A percentile compares a stretch with the other conserved stretches of the same genome.
Evolutionary conservation across 768 basidiomycete genomes (phyloP).

Genomic region (Rhizopogon vinicolor): DNA sequence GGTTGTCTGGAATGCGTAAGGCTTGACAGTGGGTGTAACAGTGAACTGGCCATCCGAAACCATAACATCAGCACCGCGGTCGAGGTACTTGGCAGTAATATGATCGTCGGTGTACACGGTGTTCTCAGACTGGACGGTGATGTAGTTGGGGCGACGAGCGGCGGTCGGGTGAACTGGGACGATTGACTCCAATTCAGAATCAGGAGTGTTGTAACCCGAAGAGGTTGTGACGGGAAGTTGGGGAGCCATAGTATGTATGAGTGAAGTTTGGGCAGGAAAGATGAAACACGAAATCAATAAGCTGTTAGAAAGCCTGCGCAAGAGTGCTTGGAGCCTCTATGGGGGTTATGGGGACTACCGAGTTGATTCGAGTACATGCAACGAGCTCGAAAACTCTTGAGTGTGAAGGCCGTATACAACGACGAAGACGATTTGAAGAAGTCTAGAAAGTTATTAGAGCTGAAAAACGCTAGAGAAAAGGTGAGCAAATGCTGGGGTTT

Average conservation of each 20-base stretch:
- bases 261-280: slow-evolving; percentile 21
- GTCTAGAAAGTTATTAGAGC: neutral
- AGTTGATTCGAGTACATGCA: slow-evolving; percentile 98
- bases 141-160: slow-evolving; percentile 66
- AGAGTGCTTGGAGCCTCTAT: slow-evolving; percentile 86
- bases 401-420: slow-evolving; percentile 11
- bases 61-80: slow-evolving; percentile 72
- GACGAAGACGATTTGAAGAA: neutral
- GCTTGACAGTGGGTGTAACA: slow-evolving; percentile 73
- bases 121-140: slow-evolving; percentile 80
- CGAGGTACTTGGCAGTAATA: slow-evolving; percentile 78
- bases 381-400: slow-evolving; percentile 34
- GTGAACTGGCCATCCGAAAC: slow-evolving; percentile 71
- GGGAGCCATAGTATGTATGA: slow-evolving; percentile 43
- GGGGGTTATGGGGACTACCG: slow-evolving; percentile 81
- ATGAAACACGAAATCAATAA: slow-evolving; percentile 29
- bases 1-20: slow-evolving; percentile 89
- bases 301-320: slow-evolving; percentile 59
- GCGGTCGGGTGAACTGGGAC: slow-evolving; percentile 85
- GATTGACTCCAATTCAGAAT: slow-evolving; percentile 63
- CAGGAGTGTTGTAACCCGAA: slow-evolving; percentile 72
- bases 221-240: slow-evolving; percentile 36
- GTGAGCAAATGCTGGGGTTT: slow-evolving; percentile 3
- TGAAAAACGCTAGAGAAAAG: neutral
- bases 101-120: slow-evolving; percentile 79